phyloP scores from a whole-genome alignment of 2,329 filamentous ascomycete genomes.

The Cladorrhinum sp. region DNA sequence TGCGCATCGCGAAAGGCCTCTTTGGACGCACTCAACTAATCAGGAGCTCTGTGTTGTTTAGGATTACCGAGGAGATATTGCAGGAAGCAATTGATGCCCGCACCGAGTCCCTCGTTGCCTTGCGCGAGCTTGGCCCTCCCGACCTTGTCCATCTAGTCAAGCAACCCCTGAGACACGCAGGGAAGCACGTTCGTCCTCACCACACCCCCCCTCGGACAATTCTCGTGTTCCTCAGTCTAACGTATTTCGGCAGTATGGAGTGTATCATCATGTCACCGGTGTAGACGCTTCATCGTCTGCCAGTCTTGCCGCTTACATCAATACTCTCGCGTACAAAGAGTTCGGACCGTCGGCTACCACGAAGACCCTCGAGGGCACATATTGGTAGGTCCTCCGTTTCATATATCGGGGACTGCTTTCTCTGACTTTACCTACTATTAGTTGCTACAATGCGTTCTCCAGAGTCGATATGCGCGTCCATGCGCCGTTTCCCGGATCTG shows the following conservation, averaged over 20 bases:
- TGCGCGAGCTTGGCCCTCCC: constrained; percentile 92
- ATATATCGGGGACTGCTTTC: constrained; percentile 1
- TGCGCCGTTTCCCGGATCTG: constrained; percentile 91
- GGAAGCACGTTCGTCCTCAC: constrained; percentile 48
- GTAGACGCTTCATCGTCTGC: constrained; percentile 97
- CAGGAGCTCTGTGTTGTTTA: constrained; percentile 36
- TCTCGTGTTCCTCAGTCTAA: neutral
- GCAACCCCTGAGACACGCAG: constrained; percentile 55
- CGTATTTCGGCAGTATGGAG: constrained; percentile 62
- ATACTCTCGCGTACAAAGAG: constrained; percentile 89
- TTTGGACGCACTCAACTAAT: constrained; percentile 18
- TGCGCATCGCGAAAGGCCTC: neutral
- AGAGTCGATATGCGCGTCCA: constrained; percentile 97
- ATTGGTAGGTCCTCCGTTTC: constrained; percentile 64
- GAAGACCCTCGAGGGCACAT: constrained; percentile 91
- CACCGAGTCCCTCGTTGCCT: constrained; percentile 78
- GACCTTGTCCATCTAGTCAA: constrained; percentile 95
- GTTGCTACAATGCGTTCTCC: constrained; percentile 98
- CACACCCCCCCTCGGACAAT: constrained; percentile 1
- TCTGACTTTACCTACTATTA: constrained; percentile 28
- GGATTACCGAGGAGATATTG: constrained; percentile 89
- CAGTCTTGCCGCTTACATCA: constrained; percentile 96
- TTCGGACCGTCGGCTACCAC: constrained; percentile 70
- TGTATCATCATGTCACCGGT: constrained; percentile 97
- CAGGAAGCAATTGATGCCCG: constrained; percentile 90